Evolutionary conservation across 345 rosid genomes (phyloP).

Genomic region (Salix purpurea): DNA sequence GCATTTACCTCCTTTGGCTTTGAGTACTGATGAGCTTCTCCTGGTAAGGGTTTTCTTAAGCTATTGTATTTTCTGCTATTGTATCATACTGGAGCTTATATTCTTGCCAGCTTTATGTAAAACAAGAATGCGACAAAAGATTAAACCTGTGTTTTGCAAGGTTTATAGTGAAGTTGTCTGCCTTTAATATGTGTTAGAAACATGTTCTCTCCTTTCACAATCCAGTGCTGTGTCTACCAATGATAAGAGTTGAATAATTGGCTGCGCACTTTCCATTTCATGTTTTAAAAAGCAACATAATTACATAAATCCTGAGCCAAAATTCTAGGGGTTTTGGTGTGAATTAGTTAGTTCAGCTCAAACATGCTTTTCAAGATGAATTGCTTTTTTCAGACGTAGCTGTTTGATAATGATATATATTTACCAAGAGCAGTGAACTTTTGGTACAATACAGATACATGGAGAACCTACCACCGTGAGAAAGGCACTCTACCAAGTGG

Average conservation of each 20-base stretch:
- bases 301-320: neutral
- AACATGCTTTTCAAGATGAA: neutral
- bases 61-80: neutral
- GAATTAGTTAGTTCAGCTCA: neutral
- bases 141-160: neutral
- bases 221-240: neutral
- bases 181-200: neutral
- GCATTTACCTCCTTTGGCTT: constrained; percentile 27
- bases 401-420: neutral
- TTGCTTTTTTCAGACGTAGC: neutral
- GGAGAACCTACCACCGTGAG: constrained; percentile 29
- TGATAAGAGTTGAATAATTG: neutral
- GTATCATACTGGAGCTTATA: neutral
- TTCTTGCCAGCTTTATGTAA: neutral
- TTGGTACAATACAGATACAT: constrained; percentile 16
- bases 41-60: constrained; percentile 9
- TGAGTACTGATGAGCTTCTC: constrained; percentile 27
- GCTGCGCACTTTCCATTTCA: neutral
- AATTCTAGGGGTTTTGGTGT: neutral
- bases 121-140: neutral
- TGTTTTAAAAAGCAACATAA: neutral
- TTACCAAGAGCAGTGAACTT: neutral
- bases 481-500: constrained; percentile 30
- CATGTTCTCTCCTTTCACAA: neutral
- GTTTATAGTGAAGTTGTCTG: neutral